A percentile compares a stretch with the other conserved stretches of the same genome.
phyloP scores from a whole-genome alignment of 2,329 filamentous ascomycete species.

The Dryadomyces quercivorus region DNA sequence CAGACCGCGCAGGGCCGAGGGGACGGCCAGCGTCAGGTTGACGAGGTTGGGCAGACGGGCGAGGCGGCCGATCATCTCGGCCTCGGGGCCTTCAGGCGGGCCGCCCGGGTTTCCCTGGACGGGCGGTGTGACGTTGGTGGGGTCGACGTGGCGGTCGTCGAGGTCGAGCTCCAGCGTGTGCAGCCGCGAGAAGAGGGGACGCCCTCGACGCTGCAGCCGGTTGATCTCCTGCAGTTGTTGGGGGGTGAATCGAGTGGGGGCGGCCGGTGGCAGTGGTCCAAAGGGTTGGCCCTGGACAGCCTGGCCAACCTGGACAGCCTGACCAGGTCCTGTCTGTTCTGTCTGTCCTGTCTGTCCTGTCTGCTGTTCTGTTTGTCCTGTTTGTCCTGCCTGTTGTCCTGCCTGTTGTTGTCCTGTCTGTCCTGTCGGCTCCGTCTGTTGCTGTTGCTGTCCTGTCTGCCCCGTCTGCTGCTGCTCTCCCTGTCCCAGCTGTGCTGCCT shows the following conservation, averaged over 20 bases:
- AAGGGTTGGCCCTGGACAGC: too few species aligned
- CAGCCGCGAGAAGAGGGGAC: conserved; percentile 24
- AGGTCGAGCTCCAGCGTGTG: conserved; percentile 34
- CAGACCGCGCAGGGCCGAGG: conserved; percentile 10
- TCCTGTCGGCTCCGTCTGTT: too few species aligned
- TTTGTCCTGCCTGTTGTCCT: too few species aligned
- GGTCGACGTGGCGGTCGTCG: conserved; percentile 20
- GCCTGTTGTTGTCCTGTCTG: too few species aligned
- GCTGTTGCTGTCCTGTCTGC: too few species aligned
- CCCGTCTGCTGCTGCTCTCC: neutral
- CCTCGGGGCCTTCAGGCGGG: neutral
- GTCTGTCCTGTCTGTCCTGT: too few species aligned
- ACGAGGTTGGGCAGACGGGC: conserved; percentile 26
- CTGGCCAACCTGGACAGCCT: too few species aligned
- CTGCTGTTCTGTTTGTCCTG: too few species aligned
- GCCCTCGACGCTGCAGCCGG: neutral
- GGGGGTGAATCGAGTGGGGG: too few species aligned
- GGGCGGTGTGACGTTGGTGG: conserved; percentile 12
- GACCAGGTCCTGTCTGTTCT: too few species aligned
- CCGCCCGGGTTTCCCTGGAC: neutral
- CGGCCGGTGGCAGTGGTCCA: too few species aligned
- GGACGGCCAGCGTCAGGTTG: conserved; percentile 31
- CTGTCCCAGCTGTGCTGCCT: too few species aligned
- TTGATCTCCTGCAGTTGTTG: neutral
- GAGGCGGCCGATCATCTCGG: conserved; percentile 25